Base-by-base conservation (phyloP, 1,284 basidiomycete species). In the Gomphus bonarii region DNA sequence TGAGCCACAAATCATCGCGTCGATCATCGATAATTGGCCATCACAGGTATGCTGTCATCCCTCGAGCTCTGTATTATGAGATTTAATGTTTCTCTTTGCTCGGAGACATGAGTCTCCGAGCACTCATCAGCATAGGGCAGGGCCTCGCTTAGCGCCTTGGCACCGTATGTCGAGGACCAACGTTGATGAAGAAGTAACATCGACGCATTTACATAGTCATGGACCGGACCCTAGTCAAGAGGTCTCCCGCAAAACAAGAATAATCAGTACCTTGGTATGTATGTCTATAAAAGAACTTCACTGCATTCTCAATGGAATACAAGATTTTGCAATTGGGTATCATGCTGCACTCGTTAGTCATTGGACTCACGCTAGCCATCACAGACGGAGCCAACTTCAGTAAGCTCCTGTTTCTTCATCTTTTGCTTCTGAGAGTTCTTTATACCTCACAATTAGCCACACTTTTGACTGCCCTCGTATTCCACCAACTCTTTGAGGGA, bases 401-500 rank as follows among this genome's bases (percentile, higher is more conserved):
- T 87, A 59, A 58, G 82, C 75, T 16, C 25, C 33, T 30, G 12
- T 9, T 60, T n/a, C n/a, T 30, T 52, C 53, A 59, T 5, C 12
- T 3, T 30, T 28, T 31, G 53, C 38, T 46, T 55, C 54, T 52
- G 20, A 2, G 8, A 43, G 42, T 8, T 8, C 53, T 35, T 18
- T 11, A 42, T 28, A 49, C 43, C 60, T 51, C 33, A 53, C 58
- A 18, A 60, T 43, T 43, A 88, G 85, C 83, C 2, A 82, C 86
- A 0, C 76, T 90, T 7, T 75, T 85, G 5, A 78, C 81, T 11
- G 88, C 88, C 0, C 80, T 90, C 40, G 71, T 81, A 50, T 90
- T 90, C 66, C 88, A 90, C 65, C 87, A 90, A 64, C 70, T 89
- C 9, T 90, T 90, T 63, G 87, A 90, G 65, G 87, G 87, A 0